Conservation (phyloP, 371 early-diverging fungal genomes). For the Batrachochytrium dendrobatidis region DNA sequence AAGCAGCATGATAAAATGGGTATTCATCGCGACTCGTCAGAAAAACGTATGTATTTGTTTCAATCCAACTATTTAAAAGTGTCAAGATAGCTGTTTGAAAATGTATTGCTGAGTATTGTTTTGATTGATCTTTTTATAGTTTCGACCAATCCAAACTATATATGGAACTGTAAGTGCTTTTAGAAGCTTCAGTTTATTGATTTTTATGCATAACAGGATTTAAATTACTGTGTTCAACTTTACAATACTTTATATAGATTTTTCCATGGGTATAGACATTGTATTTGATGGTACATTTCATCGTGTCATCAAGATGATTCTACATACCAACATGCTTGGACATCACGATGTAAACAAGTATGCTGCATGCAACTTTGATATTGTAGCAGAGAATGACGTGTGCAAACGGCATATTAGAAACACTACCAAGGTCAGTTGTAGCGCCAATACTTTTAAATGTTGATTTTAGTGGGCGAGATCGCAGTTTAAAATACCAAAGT, state of each 20-base stretch:
- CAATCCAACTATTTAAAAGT: constrained; percentile 5
- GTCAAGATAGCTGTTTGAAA: constrained; percentile 2
- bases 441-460: constrained; percentile 38
- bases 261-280: constrained; percentile 65
- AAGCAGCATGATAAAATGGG: constrained; percentile 70
- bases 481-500: constrained; percentile 6
- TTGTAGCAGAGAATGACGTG: background rate
- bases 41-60: no score
- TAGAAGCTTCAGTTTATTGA: background rate
- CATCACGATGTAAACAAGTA: constrained; percentile 68
- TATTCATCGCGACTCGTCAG: constrained; percentile 48
- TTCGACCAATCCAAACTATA: constrained; percentile 11
- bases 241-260: constrained; percentile 41
- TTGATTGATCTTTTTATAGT: no score
- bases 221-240: background rate
- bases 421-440: constrained; percentile 7
- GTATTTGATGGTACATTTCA: constrained; percentile 62
- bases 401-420: constrained; percentile 9
- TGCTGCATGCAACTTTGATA: constrained; percentile 20
- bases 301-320: constrained; percentile 61
- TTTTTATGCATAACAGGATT: background rate
- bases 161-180: constrained; percentile 20
- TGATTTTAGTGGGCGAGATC: constrained; percentile 19
- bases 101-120: no score
- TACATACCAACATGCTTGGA: constrained; percentile 69